Evolutionary conservation across 164 flowering plant species (phyloP), one percentile per base, ranked within the genome.

Genomic region (Magnolia changhungtana): DNA sequence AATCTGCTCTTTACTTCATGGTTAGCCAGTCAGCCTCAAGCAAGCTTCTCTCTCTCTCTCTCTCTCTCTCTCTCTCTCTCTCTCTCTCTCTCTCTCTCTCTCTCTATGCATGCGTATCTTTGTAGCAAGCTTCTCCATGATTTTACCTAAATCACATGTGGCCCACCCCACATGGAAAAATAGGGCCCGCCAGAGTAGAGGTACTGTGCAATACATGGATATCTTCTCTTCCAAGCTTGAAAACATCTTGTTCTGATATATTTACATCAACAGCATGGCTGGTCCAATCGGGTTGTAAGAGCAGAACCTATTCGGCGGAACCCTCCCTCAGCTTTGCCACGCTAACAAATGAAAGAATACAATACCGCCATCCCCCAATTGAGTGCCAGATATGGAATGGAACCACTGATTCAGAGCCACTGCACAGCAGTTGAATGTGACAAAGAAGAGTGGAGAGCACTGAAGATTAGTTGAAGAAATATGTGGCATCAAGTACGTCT

Each of bases 401-500:
- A 75, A 66, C 64, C 29, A 58, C 64, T 72, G 63, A 64, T 63
- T 20, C 20, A 50, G 20, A 14, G 27, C 24, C 45, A 66, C 21
- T 10, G 29, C 29, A 9, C 16, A 2, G 23, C 52, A 20, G 52
- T 75, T 31, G 51, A 37, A 37, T 4, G 70, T 9, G 29, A 9
- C 61, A 55, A 55, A 45, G 45, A 75, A 55, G 66, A 37, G 49
- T 8, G 63, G 63, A 10, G 65, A 51, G 11, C 24, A 55, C 18
- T 27, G 20, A 7, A 49, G 24, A 64, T 64, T 69, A 79, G 76
- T 72, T 58, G 66, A 89, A 90, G 84, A 89, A 90, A 78, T 87
- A 88, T 20, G 88, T 82, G 0, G 93, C 87, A 20, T 80, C 78
- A 45, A 90, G 69, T 37, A 90, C 91, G n/a, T 84, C 91, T 70